These are phyloP conservation scores for Saccharomycopsis guyanensis DNA, from an alignment of 805 yeast genomes.

Conservation along the genomic window DNA sequence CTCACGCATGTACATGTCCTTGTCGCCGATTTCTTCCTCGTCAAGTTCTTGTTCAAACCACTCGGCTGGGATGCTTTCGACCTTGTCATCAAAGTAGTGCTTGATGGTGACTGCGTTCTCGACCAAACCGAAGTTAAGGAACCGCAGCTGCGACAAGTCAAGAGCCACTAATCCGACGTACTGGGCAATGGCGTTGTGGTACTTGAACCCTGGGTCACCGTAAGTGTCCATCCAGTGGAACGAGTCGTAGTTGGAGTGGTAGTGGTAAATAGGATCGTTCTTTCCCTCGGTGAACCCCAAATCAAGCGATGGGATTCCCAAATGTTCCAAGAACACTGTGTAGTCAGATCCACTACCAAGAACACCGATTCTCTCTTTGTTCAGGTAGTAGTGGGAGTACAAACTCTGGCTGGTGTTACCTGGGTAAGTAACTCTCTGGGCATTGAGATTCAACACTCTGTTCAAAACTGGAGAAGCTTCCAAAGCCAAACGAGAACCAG, in stretches of 20 bases:
- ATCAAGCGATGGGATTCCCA: constrained; percentile 56
- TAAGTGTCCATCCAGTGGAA: constrained; percentile 58
- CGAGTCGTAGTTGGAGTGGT: constrained; percentile 71
- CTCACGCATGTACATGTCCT: too few relatives aligned
- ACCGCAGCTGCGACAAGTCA: constrained; percentile 40
- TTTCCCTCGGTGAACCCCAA: constrained; percentile 41
- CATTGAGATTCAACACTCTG: constrained; percentile 35
- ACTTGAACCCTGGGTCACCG: constrained; percentile 56
- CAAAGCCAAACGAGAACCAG: constrained; percentile 45
- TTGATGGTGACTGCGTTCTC: constrained; percentile 34
- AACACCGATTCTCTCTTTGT: constrained; percentile 32
- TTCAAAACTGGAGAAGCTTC: constrained; percentile 56
- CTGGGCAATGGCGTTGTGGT: constrained; percentile 50
- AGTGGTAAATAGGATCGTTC: constrained; percentile 58
- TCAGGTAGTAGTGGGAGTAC: constrained; percentile 30
- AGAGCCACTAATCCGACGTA: constrained; percentile 43
- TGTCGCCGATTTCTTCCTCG: neutral
- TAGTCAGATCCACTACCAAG: constrained; percentile 71
- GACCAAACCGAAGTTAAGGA: constrained; percentile 34
- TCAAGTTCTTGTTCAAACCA: constrained; percentile 27
- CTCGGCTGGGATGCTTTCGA: constrained; percentile 30
- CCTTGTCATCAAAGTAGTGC: constrained; percentile 32
- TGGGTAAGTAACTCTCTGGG: constrained; percentile 44
- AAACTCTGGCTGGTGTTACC: constrained; percentile 24
- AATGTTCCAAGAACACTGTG: constrained; percentile 50